These are phyloP conservation scores for Tetrahymena elliotti DNA, from an alignment of 73 alveolate species.

Conservation along the genomic window DNA sequence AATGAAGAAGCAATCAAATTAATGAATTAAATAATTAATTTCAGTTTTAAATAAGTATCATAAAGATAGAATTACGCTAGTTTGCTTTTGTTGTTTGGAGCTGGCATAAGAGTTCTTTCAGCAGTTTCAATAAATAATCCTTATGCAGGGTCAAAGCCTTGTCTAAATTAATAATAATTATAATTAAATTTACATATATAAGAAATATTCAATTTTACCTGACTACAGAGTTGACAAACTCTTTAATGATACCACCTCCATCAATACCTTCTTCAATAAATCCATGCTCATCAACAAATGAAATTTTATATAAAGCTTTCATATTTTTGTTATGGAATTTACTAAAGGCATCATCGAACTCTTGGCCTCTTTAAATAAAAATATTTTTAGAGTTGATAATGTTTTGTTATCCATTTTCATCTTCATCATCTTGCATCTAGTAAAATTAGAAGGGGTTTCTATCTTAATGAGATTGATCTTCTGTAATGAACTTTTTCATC, in stretches of 20 bases:
- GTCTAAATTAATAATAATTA: background rate
- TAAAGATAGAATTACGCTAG: conserved; percentile 46
- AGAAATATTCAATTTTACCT: conserved; percentile 14
- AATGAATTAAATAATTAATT: too few relatives aligned
- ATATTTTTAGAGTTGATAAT: background rate
- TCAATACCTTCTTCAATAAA: conserved; percentile 89
- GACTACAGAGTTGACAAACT: conserved; percentile 74
- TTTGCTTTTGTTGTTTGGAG: conserved; percentile 56
- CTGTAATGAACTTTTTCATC: background rate
- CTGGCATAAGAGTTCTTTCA: conserved; percentile 27
- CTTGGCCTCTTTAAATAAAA: conserved; percentile 24
- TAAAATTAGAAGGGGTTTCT: background rate
- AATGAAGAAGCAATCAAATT: too few relatives aligned
- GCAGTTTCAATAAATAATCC: conserved; percentile 71
- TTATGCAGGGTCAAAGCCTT: conserved; percentile 75
- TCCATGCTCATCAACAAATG: conserved; percentile 55
- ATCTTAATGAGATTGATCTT: background rate
- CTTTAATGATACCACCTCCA: conserved; percentile 94
- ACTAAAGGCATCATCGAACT: conserved; percentile 53
- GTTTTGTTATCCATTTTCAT: background rate
- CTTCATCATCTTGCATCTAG: background rate
- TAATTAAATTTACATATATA: background rate
- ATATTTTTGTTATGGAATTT: conserved; percentile 47
- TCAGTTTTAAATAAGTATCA: too few relatives aligned
- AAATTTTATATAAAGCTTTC: conserved; percentile 42